A percentile compares a stretch with the other conserved stretches of the same genome.
phyloP scores from a whole-genome alignment of 2,329 filamentous ascomycete genomes.

The Amphichorda felina region DNA sequence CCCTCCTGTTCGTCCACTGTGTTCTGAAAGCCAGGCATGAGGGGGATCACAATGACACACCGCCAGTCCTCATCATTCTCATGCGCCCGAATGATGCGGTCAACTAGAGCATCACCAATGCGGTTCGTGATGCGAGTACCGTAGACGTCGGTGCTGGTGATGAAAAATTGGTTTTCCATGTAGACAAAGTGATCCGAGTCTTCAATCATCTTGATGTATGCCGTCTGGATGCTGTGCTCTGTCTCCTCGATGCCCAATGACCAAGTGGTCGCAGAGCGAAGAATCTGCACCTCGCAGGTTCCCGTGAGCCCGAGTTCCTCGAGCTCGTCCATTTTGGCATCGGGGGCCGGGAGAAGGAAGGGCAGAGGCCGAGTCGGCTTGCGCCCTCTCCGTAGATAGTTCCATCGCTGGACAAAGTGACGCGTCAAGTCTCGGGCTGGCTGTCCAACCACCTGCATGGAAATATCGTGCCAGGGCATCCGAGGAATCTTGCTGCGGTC shows the following conservation, averaged over 20 bases:
- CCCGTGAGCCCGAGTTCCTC: slow-evolving; percentile 81
- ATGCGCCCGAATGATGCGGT: slow-evolving; percentile 77
- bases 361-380: slow-evolving; percentile 90
- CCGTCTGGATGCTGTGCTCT: slow-evolving; percentile 91
- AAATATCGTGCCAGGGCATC: slow-evolving; percentile 98
- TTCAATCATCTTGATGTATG: slow-evolving; percentile 89
- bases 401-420: slow-evolving; percentile 97
- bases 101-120: slow-evolving; percentile 88
- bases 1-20: slow-evolving; percentile 90
- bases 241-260: slow-evolving; percentile 79
- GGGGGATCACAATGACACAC: slow-evolving; percentile 77
- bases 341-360: slow-evolving; percentile 84
- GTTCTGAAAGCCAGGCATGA: slow-evolving; percentile 98
- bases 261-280: slow-evolving; percentile 85
- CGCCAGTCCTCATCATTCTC: slow-evolving; percentile 83
- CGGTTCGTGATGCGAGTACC: slow-evolving; percentile 81
- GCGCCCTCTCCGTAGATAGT: slow-evolving; percentile 84
- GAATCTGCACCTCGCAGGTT: slow-evolving; percentile 91
- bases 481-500: slow-evolving; percentile 77
- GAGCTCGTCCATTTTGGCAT: slow-evolving; percentile 77
- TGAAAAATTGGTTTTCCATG: slow-evolving; percentile 98
- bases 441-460: slow-evolving; percentile 95
- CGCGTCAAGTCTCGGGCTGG: slow-evolving; percentile 87
- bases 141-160: slow-evolving; percentile 83
- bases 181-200: slow-evolving; percentile 96